phyloP scores from a whole-genome alignment of 2,329 filamentous ascomycete genomes.

The Aspergillus eucalypticola region DNA sequence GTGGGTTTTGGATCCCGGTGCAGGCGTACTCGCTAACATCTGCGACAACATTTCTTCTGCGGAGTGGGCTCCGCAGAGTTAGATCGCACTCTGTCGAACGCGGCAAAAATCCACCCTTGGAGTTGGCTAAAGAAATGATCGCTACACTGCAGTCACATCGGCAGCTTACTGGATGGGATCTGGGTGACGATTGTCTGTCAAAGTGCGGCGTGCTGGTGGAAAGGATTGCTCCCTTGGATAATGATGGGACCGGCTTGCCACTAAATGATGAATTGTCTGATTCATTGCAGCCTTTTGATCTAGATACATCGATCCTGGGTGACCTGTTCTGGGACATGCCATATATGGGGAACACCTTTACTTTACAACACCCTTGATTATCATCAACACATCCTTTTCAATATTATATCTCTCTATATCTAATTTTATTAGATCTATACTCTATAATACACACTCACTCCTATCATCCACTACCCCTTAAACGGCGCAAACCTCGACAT shows the following conservation, averaged over 20 bases:
- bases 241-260: neutral
- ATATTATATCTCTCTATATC: neutral
- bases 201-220: conserved; percentile 53
- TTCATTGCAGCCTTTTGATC: neutral
- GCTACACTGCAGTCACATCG: conserved; percentile 43
- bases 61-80: conserved; percentile 46
- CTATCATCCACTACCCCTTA: neutral
- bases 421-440: neutral
- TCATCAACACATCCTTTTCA: neutral
- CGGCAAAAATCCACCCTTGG: conserved; percentile 33
- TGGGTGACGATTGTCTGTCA: conserved; percentile 53
- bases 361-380: too few species aligned
- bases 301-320: neutral
- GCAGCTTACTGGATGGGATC: conserved; percentile 50
- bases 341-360: neutral
- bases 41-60: conserved; percentile 53
- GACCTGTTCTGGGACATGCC: neutral
- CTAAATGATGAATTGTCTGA: neutral
- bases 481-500: conserved; percentile 4
- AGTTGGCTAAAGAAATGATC: conserved; percentile 48
- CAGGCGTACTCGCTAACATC: conserved; percentile 52
- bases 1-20: conserved; percentile 55
- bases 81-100: too few species aligned
- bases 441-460: neutral
- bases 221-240: conserved; percentile 29